phyloP scores from a whole-genome alignment of 305 asterid genomes.

The Withania somnifera region DNA sequence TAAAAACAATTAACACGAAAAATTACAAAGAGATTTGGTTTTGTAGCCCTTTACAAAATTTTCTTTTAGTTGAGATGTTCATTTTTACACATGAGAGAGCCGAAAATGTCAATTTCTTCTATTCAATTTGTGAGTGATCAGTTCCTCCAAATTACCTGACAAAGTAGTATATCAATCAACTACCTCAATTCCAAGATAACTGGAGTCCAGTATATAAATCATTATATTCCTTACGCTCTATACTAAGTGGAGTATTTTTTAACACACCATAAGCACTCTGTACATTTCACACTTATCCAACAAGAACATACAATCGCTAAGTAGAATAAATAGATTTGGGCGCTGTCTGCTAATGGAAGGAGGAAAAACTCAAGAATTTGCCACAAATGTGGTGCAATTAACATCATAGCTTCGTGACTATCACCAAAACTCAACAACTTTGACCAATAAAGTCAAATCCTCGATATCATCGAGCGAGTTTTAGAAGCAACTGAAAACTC shows the following conservation, averaged over 20 bases:
- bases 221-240: not conserved
- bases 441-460: constrained; percentile 1
- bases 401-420: not conserved
- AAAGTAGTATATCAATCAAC: not conserved
- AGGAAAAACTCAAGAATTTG: not conserved
- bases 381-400: not conserved
- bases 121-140: not conserved
- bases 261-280: not conserved
- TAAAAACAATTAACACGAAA: not conserved
- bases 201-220: not conserved
- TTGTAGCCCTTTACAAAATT: not conserved
- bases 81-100: no score
- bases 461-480: not conserved
- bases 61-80: not conserved
- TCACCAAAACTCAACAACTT: not conserved
- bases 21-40: not conserved
- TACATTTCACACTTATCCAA: not conserved
- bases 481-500: not conserved
- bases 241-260: not conserved
- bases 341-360: not conserved
- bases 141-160: not conserved
- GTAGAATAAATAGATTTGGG: not conserved
- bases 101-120: not conserved
- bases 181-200: not conserved
- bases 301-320: not conserved